Evolutionary conservation across 768 basidiomycete species (phyloP), one percentile per base, ranked within the genome.

Genomic region (Porphyrellus cyaneotinctus): DNA sequence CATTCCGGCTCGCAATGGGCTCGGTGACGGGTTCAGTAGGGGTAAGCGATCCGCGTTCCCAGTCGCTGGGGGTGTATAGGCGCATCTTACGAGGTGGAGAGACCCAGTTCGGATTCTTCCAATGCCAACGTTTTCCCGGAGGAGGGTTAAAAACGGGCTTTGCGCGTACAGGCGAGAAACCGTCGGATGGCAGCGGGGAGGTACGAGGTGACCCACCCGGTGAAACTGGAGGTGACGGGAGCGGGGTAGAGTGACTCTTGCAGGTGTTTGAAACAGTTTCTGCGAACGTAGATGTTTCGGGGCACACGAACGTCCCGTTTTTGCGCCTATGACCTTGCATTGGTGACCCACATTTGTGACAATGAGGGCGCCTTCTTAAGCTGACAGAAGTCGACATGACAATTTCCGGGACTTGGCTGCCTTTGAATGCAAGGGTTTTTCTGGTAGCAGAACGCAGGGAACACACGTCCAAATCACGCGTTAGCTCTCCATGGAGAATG

Each of bases 291-390:
- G 60, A 52, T 10, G 41, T 43, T 38, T 58, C 52, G 17, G 68
- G 66, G 26, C 69, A 70, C 35, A 72, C 47, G 43, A 70, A 47
- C 22, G 45, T 57, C 44, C 70, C 70, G 36, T 64, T 66, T 53
- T 60, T 66, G 35, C 70, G 68, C 46, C 53, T 67, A 37, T 69
- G 68, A 15, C 68, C 68, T 39, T 68, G 68, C 68, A 69, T 69
- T 35, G 59, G 61, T 18, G 54, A 60, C 33, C 68, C 65, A 36
- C 68, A 69, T 48, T 55, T 71, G 60, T 70, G 69, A 33, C 68
- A 69, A 46, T 68, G 70, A 35, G 68, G 68, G n/a, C 68, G 69
- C 52, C 49, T 71, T 50, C 68, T 70, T 22, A 58, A 36, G 44
- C 67, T 68, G 20, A 65, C 54, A 39, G 64, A 62, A 33, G 64